phyloP scores from a whole-genome alignment of 192 early-diverging fungal genomes.

The Podochytrium sp. region DNA sequence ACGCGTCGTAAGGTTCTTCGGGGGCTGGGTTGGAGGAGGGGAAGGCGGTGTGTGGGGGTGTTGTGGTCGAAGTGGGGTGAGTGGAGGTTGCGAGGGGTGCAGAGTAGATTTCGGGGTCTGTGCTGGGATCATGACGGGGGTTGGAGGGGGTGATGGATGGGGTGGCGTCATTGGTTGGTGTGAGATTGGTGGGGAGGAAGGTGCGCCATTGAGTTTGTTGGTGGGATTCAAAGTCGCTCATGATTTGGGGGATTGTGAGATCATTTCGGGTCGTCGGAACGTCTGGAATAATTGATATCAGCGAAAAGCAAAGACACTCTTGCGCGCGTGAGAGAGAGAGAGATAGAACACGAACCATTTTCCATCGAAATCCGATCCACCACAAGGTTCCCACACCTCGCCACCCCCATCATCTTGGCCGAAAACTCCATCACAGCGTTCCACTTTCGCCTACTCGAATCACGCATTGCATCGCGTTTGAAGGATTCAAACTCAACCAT shows the following conservation, averaged over 20 bases:
- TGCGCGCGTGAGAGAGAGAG: not conserved
- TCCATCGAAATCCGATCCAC: slow-evolving; percentile 45
- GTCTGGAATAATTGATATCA: not conserved
- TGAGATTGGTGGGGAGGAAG: not conserved
- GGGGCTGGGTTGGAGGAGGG: not conserved
- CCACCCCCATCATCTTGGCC: slow-evolving; percentile 34
- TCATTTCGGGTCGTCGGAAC: slow-evolving; percentile 25
- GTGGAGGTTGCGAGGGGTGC: not conserved
- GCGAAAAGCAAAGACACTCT: too few relatives aligned
- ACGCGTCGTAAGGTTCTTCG: not conserved
- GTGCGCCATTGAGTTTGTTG: not conserved
- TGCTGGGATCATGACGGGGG: too few relatives aligned
- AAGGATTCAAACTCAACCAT: slow-evolving; percentile 34
- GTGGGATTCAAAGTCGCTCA: slow-evolving; percentile 20
- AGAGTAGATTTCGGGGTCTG: not conserved
- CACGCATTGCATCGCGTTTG: slow-evolving; percentile 39
- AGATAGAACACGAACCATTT: slow-evolving; percentile 31
- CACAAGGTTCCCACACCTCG: slow-evolving; percentile 44
- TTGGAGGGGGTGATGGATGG: not conserved
- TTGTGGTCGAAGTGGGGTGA: too few relatives aligned
- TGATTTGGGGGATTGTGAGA: slow-evolving; percentile 10
- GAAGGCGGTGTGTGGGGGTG: not conserved
- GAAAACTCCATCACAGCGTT: slow-evolving; percentile 44
- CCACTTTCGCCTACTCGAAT: slow-evolving; percentile 35
- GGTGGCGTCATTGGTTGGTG: not conserved